These are phyloP conservation scores for Alternaria brassicicola DNA, from an alignment of 2,329 filamentous ascomycete species.

Conservation along the genomic window DNA sequence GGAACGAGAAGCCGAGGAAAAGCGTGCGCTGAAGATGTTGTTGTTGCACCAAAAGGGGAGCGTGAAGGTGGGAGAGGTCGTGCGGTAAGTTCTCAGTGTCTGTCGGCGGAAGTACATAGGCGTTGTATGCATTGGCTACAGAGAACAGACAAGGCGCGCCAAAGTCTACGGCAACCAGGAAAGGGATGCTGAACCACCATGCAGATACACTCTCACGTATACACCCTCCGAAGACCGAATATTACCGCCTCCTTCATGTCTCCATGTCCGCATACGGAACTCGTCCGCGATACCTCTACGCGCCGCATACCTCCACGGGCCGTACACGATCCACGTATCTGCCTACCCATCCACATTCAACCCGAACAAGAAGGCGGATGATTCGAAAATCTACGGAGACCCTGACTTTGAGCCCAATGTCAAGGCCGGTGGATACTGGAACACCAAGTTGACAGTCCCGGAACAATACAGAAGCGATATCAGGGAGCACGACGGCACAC, in stretches of 20 bases:
- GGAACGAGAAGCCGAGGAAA: constrained; percentile 41
- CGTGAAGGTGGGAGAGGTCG: constrained; percentile 92
- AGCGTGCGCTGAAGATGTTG: constrained; percentile 67
- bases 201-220: constrained; percentile 82
- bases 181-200: constrained; percentile 3
- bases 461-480: constrained; percentile 68
- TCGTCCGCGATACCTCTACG: constrained; percentile 87
- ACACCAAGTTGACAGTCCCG: constrained; percentile 78
- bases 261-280: constrained; percentile 90
- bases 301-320: constrained; percentile 94
- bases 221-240: constrained; percentile 88
- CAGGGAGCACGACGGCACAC: constrained; percentile 33
- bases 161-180: neutral
- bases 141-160: neutral
- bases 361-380: constrained; percentile 77
- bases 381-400: constrained; percentile 72
- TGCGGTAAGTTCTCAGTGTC: constrained; percentile 63
- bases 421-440: constrained; percentile 90
- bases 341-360: constrained; percentile 84
- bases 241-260: constrained; percentile 78
- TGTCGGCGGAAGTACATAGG: neutral
- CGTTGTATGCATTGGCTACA: neutral
- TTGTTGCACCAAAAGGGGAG: constrained; percentile 88
- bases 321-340: constrained; percentile 87
- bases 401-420: constrained; percentile 96